These are phyloP conservation scores for Sanguinoderma infundibulare DNA, from an alignment of 1,284 basidiomycete species.

Conservation along the genomic window DNA sequence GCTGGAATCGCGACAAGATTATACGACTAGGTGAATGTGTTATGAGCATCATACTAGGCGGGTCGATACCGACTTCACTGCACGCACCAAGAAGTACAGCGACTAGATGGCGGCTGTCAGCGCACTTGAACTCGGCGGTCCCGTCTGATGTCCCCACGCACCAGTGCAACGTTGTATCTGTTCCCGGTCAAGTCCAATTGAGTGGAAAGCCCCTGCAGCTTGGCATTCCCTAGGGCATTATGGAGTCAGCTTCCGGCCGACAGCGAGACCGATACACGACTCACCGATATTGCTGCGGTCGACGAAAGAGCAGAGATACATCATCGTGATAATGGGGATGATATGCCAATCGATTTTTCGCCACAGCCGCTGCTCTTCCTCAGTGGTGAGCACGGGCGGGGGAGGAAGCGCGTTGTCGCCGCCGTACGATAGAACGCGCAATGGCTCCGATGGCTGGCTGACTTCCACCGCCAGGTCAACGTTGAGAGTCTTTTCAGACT, in stretches of 20 bases:
- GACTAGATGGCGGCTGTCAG: constrained; percentile 44
- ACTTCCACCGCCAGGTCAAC: not conserved
- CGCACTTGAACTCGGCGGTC: not conserved
- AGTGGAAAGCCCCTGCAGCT: constrained; percentile 57
- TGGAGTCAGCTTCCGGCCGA: not conserved
- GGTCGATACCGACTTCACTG: not conserved
- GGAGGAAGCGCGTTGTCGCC: not conserved
- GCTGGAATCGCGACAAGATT: constrained; percentile 64
- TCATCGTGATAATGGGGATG: constrained; percentile 42
- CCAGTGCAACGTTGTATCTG: constrained; percentile 67
- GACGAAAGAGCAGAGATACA: constrained; percentile 41
- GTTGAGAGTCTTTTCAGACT: not conserved
- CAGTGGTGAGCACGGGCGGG: not conserved
- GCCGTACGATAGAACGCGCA: not conserved
- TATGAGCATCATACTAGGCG: too few species aligned
- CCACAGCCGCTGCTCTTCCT: constrained; percentile 19
- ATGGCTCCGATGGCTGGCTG: not conserved
- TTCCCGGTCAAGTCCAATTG: constrained; percentile 62
- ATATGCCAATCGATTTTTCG: constrained; percentile 36
- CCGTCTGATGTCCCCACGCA: constrained; percentile 36
- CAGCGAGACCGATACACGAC: not conserved
- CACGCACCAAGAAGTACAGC: constrained; percentile 67
- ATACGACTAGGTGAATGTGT: too few species aligned
- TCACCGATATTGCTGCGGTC: constrained; percentile 36
- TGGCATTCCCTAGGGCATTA: constrained; percentile 57